phyloP scores from a whole-genome alignment of 2,329 filamentous ascomycete species.

The Celoporthe dispersa region DNA sequence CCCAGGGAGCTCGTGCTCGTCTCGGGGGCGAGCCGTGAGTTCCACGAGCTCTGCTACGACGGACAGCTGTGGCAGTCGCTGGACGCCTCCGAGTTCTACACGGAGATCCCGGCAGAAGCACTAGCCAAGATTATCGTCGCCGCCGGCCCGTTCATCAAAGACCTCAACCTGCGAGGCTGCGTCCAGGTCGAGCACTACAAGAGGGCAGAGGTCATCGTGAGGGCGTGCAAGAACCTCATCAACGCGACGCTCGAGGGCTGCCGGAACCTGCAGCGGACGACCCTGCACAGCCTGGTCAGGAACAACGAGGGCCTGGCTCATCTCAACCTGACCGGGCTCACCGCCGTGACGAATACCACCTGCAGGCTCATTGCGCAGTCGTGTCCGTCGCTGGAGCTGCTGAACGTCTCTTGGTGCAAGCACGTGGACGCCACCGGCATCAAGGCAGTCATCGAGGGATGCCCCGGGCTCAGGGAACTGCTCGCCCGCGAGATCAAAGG shows the following conservation, averaged over 20 bases:
- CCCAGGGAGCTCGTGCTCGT: constrained; percentile 81
- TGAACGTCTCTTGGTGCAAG: constrained; percentile 94
- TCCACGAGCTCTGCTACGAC: constrained; percentile 86
- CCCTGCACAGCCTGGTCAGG: constrained; percentile 75
- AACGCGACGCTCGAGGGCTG: constrained; percentile 90
- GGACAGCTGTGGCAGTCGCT: constrained; percentile 90
- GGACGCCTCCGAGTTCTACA: constrained; percentile 86
- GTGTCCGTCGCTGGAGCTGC: constrained; percentile 78
- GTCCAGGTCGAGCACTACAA: constrained; percentile 86
- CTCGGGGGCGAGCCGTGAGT: constrained; percentile 77
- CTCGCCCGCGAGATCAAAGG: constrained; percentile 81
- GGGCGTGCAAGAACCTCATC: constrained; percentile 83
- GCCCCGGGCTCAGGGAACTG: constrained; percentile 75
- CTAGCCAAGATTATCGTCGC: constrained; percentile 82
- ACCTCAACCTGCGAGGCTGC: constrained; percentile 89
- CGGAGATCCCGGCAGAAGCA: constrained; percentile 81
- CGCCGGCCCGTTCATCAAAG: constrained; percentile 86
- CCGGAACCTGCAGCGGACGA: constrained; percentile 77
- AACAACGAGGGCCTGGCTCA: constrained; percentile 79
- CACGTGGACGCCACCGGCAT: constrained; percentile 81
- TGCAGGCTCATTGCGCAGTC: constrained; percentile 84
- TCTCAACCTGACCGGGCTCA: constrained; percentile 83
- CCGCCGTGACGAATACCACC: constrained; percentile 78
- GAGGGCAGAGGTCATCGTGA: constrained; percentile 75
- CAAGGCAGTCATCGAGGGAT: constrained; percentile 72